Conservation (phyloP, 495 filamentous ascomycete genomes). For the Daldinia bambusicola region DNA sequence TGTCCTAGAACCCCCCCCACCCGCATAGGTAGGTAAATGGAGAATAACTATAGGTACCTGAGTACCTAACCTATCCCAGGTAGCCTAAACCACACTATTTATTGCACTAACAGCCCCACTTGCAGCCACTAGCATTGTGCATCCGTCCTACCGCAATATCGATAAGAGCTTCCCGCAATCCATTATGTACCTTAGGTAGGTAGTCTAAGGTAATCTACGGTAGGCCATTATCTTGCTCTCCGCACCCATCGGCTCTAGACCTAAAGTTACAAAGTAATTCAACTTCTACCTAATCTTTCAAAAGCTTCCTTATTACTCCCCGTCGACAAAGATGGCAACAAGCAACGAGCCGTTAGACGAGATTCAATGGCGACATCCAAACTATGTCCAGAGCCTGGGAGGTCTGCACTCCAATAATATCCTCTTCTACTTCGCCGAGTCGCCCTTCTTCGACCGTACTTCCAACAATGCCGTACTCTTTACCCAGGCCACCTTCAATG, state of each 20-base stretch:
- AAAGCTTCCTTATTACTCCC: not conserved
- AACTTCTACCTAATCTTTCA: not conserved
- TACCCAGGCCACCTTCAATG: slow-evolving; percentile 78
- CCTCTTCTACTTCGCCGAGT: slow-evolving; percentile 88
- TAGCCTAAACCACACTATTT: not conserved
- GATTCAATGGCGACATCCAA: slow-evolving; percentile 76
- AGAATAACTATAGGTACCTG: not conserved
- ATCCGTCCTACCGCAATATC: slow-evolving; percentile 1
- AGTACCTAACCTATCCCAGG: too few relatives aligned
- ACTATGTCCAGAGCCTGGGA: slow-evolving; percentile 66
- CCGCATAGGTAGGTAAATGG: too few relatives aligned
- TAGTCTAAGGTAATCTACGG: too few relatives aligned
- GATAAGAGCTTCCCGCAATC: slow-evolving; percentile 5
- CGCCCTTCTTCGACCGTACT: slow-evolving; percentile 88
- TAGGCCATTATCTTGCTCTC: not conserved
- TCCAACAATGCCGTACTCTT: slow-evolving; percentile 86
- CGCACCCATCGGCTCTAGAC: not conserved
- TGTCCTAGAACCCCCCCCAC: too few relatives aligned
- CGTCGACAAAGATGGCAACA: slow-evolving; percentile 43
- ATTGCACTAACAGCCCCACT: slow-evolving; percentile 3
- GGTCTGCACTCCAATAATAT: slow-evolving; percentile 72
- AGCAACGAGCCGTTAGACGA: slow-evolving; percentile 74
- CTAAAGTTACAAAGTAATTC: not conserved
- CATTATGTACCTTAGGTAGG: not conserved
- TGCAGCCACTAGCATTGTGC: not conserved